A percentile compares a stretch with the other conserved stretches of the same genome.
Conservation (phyloP, 2,329 filamentous ascomycete genomes). For the Hansfordia pulvinata region DNA sequence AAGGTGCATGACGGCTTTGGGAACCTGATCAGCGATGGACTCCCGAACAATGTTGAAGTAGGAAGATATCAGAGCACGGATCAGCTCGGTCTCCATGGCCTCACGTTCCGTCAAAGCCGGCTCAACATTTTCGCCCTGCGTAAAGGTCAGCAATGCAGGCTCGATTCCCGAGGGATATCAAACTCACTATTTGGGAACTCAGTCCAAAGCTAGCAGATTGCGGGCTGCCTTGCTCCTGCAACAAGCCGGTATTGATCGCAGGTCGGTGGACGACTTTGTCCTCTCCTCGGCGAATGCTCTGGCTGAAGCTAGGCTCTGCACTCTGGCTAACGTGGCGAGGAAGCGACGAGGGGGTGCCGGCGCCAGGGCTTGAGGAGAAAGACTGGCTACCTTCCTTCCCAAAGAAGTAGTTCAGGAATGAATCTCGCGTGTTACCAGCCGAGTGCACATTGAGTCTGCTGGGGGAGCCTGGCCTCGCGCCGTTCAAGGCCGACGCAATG, state of each 20-base stretch:
- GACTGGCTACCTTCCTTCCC: constrained; percentile 92
- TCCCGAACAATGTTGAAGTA: constrained; percentile 99
- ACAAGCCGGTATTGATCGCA: constrained; percentile 15
- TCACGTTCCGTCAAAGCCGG: constrained; percentile 90
- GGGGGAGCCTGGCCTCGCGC: constrained; percentile 46
- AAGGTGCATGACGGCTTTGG: constrained; percentile 97
- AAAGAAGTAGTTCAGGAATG: constrained; percentile 97
- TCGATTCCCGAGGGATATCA: constrained; percentile 28
- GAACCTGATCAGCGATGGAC: constrained; percentile 96
- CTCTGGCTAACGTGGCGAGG: constrained; percentile 64
- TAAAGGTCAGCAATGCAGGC: constrained; percentile 44
- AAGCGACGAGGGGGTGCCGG: constrained; percentile 23
- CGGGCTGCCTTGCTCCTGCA: constrained; percentile 21
- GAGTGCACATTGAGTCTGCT: constrained; percentile 46
- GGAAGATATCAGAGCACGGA: constrained; percentile 87
- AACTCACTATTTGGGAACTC: constrained; percentile 46
- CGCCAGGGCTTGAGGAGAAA: constrained; percentile 30
- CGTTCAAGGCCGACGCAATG: constrained; percentile 55
- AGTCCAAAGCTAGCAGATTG: constrained; percentile 22
- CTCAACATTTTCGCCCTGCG: constrained; percentile 49
- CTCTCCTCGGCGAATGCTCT: constrained; percentile 65
- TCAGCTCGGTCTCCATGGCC: constrained; percentile 93
- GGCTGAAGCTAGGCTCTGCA: constrained; percentile 68
- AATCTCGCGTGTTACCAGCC: constrained; percentile 60
- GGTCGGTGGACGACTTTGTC: constrained; percentile 41